Conservation (phyloP, 208 protist species). For the Leishmania mexicana region DNA sequence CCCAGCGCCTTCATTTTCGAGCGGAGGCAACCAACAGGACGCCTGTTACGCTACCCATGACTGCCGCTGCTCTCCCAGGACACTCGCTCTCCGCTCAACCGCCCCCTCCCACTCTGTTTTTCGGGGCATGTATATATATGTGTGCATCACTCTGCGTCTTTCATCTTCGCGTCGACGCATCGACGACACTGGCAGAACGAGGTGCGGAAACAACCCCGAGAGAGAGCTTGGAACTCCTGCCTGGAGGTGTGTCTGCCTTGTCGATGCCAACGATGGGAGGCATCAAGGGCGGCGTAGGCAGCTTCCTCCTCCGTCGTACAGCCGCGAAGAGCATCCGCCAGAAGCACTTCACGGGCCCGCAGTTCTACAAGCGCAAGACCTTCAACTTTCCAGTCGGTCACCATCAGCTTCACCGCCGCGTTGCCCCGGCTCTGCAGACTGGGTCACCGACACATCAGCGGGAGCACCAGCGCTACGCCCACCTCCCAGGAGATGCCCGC, state of each 20-base stretch:
- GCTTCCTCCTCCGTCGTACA: constrained; percentile 70
- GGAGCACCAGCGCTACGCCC: constrained; percentile 62
- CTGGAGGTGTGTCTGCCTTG: background rate
- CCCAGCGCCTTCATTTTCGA: background rate
- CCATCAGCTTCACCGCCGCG: constrained; percentile 76
- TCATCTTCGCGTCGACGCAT: background rate
- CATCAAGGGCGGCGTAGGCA: constrained; percentile 80
- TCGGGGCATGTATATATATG: background rate
- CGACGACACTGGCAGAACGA: background rate
- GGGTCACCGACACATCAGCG: constrained; percentile 67
- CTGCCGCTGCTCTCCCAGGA: background rate
- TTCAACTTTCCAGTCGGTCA: constrained; percentile 66
- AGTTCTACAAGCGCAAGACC: constrained; percentile 79
- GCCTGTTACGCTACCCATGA: background rate
- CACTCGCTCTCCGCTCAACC: background rate
- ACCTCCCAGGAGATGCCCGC: constrained; percentile 70
- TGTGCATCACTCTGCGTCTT: background rate
- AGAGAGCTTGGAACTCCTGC: background rate
- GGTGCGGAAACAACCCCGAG: background rate
- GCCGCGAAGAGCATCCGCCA: constrained; percentile 75
- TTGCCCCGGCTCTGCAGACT: constrained; percentile 44
- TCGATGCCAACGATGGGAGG: constrained; percentile 35
- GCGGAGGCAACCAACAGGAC: background rate
- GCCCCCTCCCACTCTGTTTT: background rate
- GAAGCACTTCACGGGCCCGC: constrained; percentile 74